Percentiles rank a stretch among this genome's conserved stretches.
These are phyloP conservation scores for Fusarium neocosmosporiellum DNA, from an alignment of 2,329 filamentous ascomycete genomes.

Conservation along the genomic window DNA sequence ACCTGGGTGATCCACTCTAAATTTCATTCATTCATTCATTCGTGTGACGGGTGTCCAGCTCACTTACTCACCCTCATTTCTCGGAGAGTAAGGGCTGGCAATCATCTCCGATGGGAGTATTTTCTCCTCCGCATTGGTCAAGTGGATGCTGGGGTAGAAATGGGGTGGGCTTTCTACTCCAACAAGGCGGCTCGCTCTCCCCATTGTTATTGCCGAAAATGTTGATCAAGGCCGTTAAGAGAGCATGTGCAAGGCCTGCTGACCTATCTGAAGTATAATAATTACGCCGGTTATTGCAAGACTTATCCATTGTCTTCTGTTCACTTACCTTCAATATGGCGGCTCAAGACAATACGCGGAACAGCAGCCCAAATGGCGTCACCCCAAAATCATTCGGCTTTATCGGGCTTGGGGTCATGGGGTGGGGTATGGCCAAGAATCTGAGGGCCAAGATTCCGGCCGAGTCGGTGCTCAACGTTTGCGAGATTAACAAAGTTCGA, in stretches of 20 bases:
- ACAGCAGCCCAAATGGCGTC: background rate
- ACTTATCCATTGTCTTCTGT: background rate
- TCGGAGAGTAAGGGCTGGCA: too few species aligned
- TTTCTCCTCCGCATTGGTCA: background rate
- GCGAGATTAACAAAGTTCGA: conserved; percentile 34
- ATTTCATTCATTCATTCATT: too few species aligned
- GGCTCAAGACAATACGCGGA: background rate
- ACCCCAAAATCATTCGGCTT: background rate
- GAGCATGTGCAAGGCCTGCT: background rate
- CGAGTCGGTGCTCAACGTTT: conserved; percentile 44
- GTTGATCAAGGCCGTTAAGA: background rate
- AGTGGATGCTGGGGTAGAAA: background rate
- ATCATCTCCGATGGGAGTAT: background rate
- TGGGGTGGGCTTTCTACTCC: background rate
- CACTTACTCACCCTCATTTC: too few species aligned
- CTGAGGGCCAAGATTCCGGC: conserved; percentile 40
- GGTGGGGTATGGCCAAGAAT: conserved; percentile 51
- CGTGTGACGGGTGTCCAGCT: background rate
- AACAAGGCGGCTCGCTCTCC: background rate
- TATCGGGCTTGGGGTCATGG: conserved; percentile 48
- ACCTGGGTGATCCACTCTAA: too few species aligned
- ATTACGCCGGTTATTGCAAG: background rate
- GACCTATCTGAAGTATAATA: background rate
- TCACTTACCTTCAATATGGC: background rate
- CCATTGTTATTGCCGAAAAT: background rate